Percentiles rank a stretch among this genome's conserved stretches.
Evolutionary conservation across 2,329 filamentous ascomycete species (phyloP).

Genomic region (Graphilbum ipis-grandicollis): DNA sequence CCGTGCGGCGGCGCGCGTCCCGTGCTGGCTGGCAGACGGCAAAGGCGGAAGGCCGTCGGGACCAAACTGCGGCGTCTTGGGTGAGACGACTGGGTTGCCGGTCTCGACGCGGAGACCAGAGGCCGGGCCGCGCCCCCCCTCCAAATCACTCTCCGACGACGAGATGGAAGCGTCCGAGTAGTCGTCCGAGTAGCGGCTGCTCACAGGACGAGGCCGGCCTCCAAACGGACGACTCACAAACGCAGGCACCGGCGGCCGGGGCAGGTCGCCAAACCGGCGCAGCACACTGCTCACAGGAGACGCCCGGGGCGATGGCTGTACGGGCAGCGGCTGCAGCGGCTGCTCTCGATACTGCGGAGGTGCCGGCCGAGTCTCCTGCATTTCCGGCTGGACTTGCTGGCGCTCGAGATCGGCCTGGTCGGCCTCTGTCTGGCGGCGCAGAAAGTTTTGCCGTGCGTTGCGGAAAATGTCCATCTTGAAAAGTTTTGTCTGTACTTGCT

Average conservation of each 20-base stretch:
- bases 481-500: no score
- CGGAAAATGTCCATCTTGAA: constrained; percentile 8
- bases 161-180: constrained; percentile 8
- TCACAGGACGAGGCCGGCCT: constrained; percentile 11
- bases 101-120: background rate
- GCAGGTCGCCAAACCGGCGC: constrained; percentile 11
- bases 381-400: constrained; percentile 5
- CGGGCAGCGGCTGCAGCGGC: constrained; percentile 12
- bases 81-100: constrained; percentile 15
- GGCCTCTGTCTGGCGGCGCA: constrained; percentile 6
- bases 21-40: no score
- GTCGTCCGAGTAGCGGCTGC: constrained; percentile 8
- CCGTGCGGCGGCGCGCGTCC: constrained; percentile 13
- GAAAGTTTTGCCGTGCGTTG: constrained; percentile 8
- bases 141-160: no score
- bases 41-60: no score
- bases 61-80: constrained; percentile 28
- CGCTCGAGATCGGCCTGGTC: constrained; percentile 12
- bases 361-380: background rate
- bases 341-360: constrained; percentile 1
- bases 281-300: constrained; percentile 9
- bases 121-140: no score
- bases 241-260: constrained; percentile 14
- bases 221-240: constrained; percentile 10
- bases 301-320: constrained; percentile 2